A percentile compares a stretch with the other conserved stretches of the same genome.
Conservation (phyloP, 306 rosid species). For the Senna tora region DNA sequence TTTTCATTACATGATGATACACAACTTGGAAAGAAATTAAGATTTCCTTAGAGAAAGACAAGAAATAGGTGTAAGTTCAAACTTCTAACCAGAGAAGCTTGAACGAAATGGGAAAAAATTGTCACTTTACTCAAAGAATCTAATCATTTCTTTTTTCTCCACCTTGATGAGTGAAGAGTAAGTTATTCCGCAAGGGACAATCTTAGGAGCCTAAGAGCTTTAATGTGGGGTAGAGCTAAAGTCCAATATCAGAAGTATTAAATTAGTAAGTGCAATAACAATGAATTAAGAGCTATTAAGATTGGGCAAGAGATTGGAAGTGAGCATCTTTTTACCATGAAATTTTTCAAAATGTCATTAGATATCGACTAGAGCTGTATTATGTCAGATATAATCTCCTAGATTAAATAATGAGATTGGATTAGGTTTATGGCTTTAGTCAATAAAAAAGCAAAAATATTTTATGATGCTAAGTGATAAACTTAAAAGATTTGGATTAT, state of each 20-base stretch:
- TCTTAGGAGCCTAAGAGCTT: constrained; percentile 16
- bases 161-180: constrained; percentile 40
- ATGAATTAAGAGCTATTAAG: constrained; percentile 1
- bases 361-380: background rate
- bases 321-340: constrained; percentile 29
- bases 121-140: constrained; percentile 46
- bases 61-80: background rate
- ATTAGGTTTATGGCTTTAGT: constrained; percentile 32
- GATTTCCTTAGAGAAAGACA: constrained; percentile 22
- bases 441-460: constrained; percentile 13
- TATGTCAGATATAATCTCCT: background rate
- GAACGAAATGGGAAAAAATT: constrained; percentile 34
- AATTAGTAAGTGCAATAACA: constrained; percentile 16
- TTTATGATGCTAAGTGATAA: constrained; percentile 36
- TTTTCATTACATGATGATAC: constrained; percentile 1
- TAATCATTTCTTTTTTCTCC: constrained; percentile 38
- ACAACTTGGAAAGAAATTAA: background rate
- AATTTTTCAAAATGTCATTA: background rate
- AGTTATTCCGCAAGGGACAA: constrained; percentile 42
- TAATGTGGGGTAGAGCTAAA: constrained; percentile 14
- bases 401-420: constrained; percentile 18
- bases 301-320: constrained; percentile 25
- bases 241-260: constrained; percentile 24
- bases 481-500: constrained; percentile 20
- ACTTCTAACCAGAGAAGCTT: constrained; percentile 9